A percentile compares a stretch with the other conserved stretches of the same genome.
These are phyloP conservation scores for Penicillium decumbens DNA, from an alignment of 2,329 filamentous ascomycete genomes.

Conservation along the genomic window DNA sequence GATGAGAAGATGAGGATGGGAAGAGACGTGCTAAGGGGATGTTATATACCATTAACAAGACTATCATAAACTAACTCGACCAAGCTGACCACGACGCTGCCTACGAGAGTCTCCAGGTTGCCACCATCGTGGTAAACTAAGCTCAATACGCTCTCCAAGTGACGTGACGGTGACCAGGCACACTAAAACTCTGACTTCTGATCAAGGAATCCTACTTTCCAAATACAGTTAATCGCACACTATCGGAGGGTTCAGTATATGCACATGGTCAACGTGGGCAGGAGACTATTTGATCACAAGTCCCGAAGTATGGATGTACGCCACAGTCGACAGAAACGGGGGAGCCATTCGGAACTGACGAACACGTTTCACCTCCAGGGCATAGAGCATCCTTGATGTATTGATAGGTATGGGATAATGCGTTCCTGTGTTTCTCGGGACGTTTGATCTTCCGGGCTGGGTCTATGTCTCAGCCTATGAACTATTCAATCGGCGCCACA, in stretches of 20 bases:
- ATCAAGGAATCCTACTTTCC: neutral
- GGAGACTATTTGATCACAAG: neutral
- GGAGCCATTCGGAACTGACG: neutral
- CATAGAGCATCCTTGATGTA: neutral
- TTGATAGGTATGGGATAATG: neutral
- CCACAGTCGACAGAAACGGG: neutral
- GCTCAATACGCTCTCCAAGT: neutral
- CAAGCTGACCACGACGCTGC: neutral
- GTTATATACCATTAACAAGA: neutral
- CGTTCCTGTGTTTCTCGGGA: neutral
- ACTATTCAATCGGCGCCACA: conserved; percentile 1
- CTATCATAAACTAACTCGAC: neutral
- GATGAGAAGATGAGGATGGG: neutral
- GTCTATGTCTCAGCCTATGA: neutral
- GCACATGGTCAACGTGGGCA: conserved; percentile 11
- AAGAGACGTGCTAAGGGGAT: neutral
- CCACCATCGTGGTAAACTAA: no score
- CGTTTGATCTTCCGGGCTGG: neutral
- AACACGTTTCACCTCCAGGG: neutral
- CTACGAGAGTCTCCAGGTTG: no score
- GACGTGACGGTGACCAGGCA: neutral
- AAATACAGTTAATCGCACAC: neutral
- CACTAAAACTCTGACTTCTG: neutral
- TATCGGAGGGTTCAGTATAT: neutral
- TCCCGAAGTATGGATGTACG: neutral